phyloP scores from a whole-genome alignment of 805 yeast species.

The Kodamaea sagamina region DNA sequence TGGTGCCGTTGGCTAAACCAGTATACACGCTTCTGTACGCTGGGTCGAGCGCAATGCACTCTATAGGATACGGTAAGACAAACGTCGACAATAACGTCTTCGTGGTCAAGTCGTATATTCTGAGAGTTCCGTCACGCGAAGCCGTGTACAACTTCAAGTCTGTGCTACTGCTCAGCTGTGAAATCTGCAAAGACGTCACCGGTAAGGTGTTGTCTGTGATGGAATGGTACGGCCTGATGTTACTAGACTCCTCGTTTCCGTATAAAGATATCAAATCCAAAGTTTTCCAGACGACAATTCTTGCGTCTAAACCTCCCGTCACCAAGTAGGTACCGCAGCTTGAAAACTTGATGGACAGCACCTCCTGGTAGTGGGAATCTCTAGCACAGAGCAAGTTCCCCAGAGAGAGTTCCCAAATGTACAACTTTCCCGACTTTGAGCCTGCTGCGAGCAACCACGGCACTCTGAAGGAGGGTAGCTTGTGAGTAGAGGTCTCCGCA shows the following conservation, averaged over 20 bases:
- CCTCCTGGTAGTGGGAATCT: conserved; percentile 82
- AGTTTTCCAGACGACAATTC: conserved; percentile 73
- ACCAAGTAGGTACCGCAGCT: conserved; percentile 63
- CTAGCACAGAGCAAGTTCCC: conserved; percentile 72
- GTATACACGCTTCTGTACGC: conserved; percentile 73
- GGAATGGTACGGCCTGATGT: conserved; percentile 56
- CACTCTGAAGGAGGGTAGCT: conserved; percentile 45
- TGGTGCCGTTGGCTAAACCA: conserved; percentile 65
- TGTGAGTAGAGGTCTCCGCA: conserved; percentile 16
- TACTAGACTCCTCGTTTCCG: conserved; percentile 32
- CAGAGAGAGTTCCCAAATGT: conserved; percentile 81
- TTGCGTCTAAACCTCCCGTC: conserved; percentile 80
- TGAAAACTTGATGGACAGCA: conserved; percentile 60
- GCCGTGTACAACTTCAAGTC: conserved; percentile 68
- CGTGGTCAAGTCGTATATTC: conserved; percentile 62
- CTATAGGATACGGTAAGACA: conserved; percentile 61
- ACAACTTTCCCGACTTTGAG: conserved; percentile 70
- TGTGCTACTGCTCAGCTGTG: conserved; percentile 52
- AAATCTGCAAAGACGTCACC: conserved; percentile 48
- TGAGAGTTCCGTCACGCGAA: conserved; percentile 72
- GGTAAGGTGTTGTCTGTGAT: conserved; percentile 64
- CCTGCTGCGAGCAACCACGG: conserved; percentile 77
- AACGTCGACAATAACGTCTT: conserved; percentile 62
- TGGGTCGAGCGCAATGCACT: conserved; percentile 68
- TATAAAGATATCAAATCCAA: conserved; percentile 53